These are phyloP conservation scores for Lactarius pseudohatsudake DNA, from an alignment of 768 basidiomycete genomes.

Conservation along the genomic window DNA sequence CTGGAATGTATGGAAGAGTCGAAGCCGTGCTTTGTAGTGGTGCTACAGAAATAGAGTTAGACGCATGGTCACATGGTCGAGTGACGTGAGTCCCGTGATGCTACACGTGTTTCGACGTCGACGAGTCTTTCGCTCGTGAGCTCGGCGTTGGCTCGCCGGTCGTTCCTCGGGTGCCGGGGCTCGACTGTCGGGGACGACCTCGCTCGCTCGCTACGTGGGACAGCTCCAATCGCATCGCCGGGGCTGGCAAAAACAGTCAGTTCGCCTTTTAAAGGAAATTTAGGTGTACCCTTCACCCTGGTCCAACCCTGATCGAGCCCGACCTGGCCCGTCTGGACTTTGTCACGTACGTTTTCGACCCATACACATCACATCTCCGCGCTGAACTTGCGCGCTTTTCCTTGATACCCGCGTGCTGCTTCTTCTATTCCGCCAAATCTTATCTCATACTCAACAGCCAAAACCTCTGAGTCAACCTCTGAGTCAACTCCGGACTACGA, in stretches of 20 bases:
- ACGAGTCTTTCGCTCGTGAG: background rate
- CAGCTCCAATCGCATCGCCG: background rate
- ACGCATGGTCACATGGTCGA: constrained; percentile 17
- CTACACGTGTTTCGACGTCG: constrained; percentile 28
- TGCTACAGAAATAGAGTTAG: background rate
- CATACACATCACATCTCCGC: background rate
- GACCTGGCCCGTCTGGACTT: background rate
- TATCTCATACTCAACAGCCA: constrained; percentile 4
- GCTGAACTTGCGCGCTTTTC: background rate
- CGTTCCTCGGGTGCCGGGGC: constrained; percentile 9
- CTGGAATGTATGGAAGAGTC: background rate
- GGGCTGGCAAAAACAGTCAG: background rate
- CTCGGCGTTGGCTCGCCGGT: background rate
- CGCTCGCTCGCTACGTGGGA: background rate
- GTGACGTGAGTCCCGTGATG: constrained; percentile 4
- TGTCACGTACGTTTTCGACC: constrained; percentile 9
- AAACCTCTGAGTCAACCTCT: background rate
- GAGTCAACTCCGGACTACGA: background rate
- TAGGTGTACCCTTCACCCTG: constrained; percentile 19
- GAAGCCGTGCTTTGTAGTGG: background rate
- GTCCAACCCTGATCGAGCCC: constrained; percentile 6
- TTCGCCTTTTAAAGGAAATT: constrained; percentile 19
- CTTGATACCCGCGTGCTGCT: constrained; percentile 1
- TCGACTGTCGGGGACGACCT: background rate
- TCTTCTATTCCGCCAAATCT: constrained; percentile 1